Evolutionary conservation across 2,329 filamentous ascomycete genomes (phyloP), one percentile per base, ranked within the genome.

Genomic region (Penicillium sumatraense): DNA sequence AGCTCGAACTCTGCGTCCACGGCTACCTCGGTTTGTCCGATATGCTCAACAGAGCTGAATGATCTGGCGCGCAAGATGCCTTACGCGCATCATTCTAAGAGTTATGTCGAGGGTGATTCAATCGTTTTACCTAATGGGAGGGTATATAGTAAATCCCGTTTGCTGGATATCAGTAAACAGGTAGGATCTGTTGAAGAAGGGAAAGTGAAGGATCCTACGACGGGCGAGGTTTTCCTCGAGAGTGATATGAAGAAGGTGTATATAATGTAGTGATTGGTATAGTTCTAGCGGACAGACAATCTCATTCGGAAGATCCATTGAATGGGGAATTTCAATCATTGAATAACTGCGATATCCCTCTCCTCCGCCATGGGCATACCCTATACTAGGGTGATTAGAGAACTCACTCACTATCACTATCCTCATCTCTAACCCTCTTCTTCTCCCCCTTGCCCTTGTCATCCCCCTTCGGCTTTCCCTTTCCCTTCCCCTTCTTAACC

Each of bases 1-100:
- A 82, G 78, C 13, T 79, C 80, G 13, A 81, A 79, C 51, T 78
- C 77, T 18, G 75, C 78, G 44, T 79, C 77, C 24, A 83, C 89
- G 1, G 86, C 86, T 2, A 88, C 89, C 7, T 88, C 86, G 46
- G 86, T 98, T 38, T 99, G 95, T 67, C 95, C 95, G 3, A 98
- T 99, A 69, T 99, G 95, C 79, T 95, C 89, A 45, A 95, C 89
- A 0, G 95, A 99, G 75, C 84, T 99, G 53, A 98, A 98, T 72
- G 90, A 93, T 67, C 83, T 99, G 29, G 93, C 95, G 2, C 83
- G 88, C 49, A 88, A 89, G 65, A 90, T 99, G 41, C 95, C 95
- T 0, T 98, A 98, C 67, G 95, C 95, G 2, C 90, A 96, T 68
- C 95, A 99, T 73, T 93, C 89, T 26, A 96, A 96, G 80, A 96